Evolutionary conservation across 371 early-diverging fungal genomes (phyloP).

Genomic region (Mucor racemosus): DNA sequence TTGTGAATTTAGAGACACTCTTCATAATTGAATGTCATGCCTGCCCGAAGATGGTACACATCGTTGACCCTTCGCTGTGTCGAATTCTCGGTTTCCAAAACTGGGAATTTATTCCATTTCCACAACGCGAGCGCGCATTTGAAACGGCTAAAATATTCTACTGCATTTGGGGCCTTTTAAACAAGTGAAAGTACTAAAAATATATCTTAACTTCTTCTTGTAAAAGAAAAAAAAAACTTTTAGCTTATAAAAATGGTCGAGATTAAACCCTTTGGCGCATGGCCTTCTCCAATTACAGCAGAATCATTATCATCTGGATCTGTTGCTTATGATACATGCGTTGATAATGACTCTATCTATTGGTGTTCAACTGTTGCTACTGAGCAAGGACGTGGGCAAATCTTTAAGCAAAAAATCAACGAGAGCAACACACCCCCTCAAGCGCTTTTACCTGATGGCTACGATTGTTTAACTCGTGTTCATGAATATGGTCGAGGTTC

Average conservation of each 20-base stretch:
- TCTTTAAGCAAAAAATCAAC: slow-evolving; percentile 32
- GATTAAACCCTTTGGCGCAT: slow-evolving; percentile 46
- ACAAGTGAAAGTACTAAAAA: not conserved
- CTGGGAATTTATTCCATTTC: slow-evolving; percentile 4
- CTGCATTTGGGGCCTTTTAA: not conserved
- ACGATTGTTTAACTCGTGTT: slow-evolving; percentile 58
- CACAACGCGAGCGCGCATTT: slow-evolving; percentile 2
- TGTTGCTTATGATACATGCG: slow-evolving; percentile 30
- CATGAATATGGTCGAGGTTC: slow-evolving; percentile 81
- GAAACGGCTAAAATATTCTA: not conserved
- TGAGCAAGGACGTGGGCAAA: slow-evolving; percentile 50
- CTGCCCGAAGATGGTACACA: too few species aligned
- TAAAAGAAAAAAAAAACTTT: not conserved
- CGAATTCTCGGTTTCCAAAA: not conserved
- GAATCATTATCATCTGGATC: slow-evolving; percentile 42
- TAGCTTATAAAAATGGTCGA: slow-evolving; percentile 26
- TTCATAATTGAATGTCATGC: too few species aligned
- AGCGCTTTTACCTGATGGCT: slow-evolving; percentile 36
- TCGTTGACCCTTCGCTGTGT: not conserved
- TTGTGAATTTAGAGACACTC: too few species aligned
- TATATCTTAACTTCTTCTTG: not conserved
- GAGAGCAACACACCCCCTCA: slow-evolving; percentile 9
- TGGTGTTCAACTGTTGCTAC: slow-evolving; percentile 42
- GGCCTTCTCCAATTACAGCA: slow-evolving; percentile 51
- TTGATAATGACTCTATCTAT: slow-evolving; percentile 38